Evolutionary conservation across 164 flowering plant species (phyloP), one percentile per base, ranked within the genome.

Genomic region (Brasenia schreberi): DNA sequence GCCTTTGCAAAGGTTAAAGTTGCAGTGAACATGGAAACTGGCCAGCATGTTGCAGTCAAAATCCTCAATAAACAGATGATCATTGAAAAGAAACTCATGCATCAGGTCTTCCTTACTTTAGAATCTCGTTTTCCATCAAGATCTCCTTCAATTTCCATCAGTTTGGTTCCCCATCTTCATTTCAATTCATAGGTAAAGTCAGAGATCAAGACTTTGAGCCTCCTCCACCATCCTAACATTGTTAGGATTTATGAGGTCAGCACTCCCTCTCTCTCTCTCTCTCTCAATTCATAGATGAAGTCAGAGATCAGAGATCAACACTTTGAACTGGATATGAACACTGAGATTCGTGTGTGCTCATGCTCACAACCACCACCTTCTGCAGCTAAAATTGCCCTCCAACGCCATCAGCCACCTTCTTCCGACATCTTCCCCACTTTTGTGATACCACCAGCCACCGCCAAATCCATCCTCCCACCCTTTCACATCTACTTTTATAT

Each of bases 201-300:
- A 71, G 96, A 89, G 76, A 89, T 89, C 58, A 80, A 80, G 68
- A 81, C 85, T 58, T 87, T 89, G 96, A 89, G 79, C 77, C 87
- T 89, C 63, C 76, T 89, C 62, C 75, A 80, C 65, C 96, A 89
- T 58, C 91, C 93, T 16, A 85, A 86, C 74, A 87, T 89, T 49
- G 88, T 87, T 5, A 71, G 78, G 23, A 86, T 86, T 69, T 79
- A 83, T 42, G 96, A 89, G 90, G 91, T 84, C 64, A 7, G 66
- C 58, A 42, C 53, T 45, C 53, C 5, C 52, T 45, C 52, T 45
- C 52, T 45, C 52, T 45, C 56, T 49, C 16, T 49, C 10, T 49
- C 58, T 49, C 56, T 49, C 14, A 23, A 23, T 23, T 23, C 27
- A 23, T 23, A 49, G 16, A 49, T 14, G 2, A 49, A 49, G 56